Base-by-base conservation (phyloP, 345 rosid genomes). In the Pseudoturritis turrita region DNA sequence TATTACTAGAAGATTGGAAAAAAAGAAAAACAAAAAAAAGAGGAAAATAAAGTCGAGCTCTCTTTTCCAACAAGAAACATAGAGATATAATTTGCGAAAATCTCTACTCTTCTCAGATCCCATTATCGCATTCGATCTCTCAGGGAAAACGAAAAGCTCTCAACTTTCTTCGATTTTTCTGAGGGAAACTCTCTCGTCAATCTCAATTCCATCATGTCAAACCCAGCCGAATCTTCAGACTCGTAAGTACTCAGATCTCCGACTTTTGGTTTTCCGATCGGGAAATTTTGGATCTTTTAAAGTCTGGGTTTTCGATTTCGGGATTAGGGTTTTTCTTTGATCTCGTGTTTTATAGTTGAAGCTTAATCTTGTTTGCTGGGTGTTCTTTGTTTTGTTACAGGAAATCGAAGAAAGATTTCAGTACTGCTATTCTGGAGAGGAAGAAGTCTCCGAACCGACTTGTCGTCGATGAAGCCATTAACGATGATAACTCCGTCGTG, bases 401-500 rank as follows among this genome's bases (percentile, higher is more conserved):
- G 82, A 92, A 89, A 51, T 79, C 92, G 59, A 95, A 95, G 87
- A 89, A 84, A 64, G 99, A 95, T 59, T 95, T 91, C 78, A 88
- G 91, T 67, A 95, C 96, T 22, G 99, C 99, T 75, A 95, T 88
- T 76, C 77, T 91, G 72, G 99, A 95, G 83, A 81, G 93, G 71
- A 95, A 91, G 92, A 95, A 95, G 82, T 81, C 96, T 6, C 77
- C 96, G 22, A 95, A 95, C 68, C 81, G 99, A 28, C 96, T 95
- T 25, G 82, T 95, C 66, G 99, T 91, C 43, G 99, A 95, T 68
- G 99, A 95, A 71, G 96, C 99, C 26, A 29, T 81, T 54, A 89
- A 94, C 72, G 97, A 94, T 62, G 97, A 94, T 58, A 94, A 94
- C 83, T 91, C 97, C 23, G 98, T 95, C 15, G 98, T 91, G 4